A percentile compares a stretch with the other conserved stretches of the same genome.
phyloP scores from a whole-genome alignment of 352 stramenopile genomes.

The Phytophthora tentaculata region DNA sequence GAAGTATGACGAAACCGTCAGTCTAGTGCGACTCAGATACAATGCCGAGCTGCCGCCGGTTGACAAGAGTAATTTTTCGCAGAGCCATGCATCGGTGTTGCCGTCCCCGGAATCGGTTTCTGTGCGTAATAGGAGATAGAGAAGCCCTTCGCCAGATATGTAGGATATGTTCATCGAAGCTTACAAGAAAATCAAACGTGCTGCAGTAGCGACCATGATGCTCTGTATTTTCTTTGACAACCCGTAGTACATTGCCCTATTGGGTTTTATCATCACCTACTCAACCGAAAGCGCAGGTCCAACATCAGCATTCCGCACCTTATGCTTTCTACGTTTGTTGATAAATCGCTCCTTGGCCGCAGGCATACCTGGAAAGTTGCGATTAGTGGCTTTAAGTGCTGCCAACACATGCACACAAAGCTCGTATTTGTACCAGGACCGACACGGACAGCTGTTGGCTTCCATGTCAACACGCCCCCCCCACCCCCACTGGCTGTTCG shows the following conservation, averaged over 20 bases:
- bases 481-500: constrained; percentile 1
- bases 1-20: background rate
- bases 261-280: background rate
- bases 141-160: too few relatives aligned
- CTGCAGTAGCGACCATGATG: background rate
- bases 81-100: too few relatives aligned
- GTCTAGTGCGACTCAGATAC: too few relatives aligned
- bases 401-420: background rate
- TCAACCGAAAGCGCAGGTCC: background rate
- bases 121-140: too few relatives aligned
- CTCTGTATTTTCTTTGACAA: background rate
- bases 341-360: background rate
- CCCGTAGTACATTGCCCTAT: background rate
- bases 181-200: too few relatives aligned
- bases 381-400: background rate
- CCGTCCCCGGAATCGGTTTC: too few relatives aligned
- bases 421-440: background rate
- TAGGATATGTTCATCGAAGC: too few relatives aligned
- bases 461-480: constrained; percentile 11
- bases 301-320: background rate
- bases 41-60: background rate
- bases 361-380: background rate
- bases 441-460: background rate
- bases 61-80: too few relatives aligned
- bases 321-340: background rate